Percentiles rank a stretch among this genome's conserved stretches.
phyloP scores from a whole-genome alignment of 495 filamentous ascomycete genomes.

The Tuber borchii region DNA sequence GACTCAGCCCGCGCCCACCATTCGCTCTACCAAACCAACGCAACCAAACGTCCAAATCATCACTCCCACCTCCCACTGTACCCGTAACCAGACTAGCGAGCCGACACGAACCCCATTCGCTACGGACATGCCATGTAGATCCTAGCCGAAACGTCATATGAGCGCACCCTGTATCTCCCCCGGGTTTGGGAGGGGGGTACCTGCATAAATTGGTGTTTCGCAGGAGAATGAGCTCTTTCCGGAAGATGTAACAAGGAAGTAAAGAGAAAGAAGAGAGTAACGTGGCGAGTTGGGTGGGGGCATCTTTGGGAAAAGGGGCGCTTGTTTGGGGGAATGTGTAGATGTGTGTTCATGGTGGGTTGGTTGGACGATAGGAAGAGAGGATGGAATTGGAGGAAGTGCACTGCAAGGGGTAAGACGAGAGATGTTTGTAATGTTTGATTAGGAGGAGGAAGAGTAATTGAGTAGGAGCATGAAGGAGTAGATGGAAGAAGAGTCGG shows the following conservation, averaged over 20 bases:
- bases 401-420: background rate
- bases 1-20: background rate
- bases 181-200: background rate
- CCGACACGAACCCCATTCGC: background rate
- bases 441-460: background rate
- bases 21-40: background rate
- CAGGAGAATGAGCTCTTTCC: background rate
- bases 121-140: background rate
- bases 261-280: background rate
- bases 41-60: conserved; percentile 1
- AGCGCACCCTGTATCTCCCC: background rate
- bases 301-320: background rate
- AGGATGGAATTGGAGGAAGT: background rate
- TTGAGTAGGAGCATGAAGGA: conserved; percentile 2
- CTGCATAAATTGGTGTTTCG: background rate
- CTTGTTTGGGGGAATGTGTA: background rate
- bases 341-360: conserved; percentile 4
- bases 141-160: background rate
- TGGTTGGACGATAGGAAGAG: background rate
- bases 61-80: background rate
- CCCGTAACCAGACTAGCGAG: background rate
- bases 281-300: background rate
- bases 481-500: background rate
- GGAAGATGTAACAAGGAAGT: background rate
- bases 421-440: background rate